These are phyloP conservation scores for Phytopythium litorale DNA, from an alignment of 352 stramenopile genomes.

Conservation along the genomic window DNA sequence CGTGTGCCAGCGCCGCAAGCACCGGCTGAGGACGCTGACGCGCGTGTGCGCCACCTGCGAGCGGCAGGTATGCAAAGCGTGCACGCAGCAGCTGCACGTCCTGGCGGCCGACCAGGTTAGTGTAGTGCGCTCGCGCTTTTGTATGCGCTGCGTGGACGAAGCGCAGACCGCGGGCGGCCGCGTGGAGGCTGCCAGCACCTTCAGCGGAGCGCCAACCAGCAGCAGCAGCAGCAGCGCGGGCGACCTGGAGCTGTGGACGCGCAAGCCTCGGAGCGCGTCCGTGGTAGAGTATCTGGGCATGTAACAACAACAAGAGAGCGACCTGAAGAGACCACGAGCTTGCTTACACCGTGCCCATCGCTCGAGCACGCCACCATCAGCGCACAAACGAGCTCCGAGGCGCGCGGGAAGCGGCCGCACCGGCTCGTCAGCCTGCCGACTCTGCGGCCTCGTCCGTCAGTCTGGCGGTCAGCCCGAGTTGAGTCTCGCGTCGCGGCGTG, in stretches of 20 bases:
- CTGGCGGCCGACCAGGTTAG: not conserved
- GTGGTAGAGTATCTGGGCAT: not conserved
- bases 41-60: not conserved
- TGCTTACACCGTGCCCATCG: no score
- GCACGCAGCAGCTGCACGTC: not conserved
- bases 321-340: no score
- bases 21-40: not conserved
- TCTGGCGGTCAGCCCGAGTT: no score
- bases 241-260: not conserved
- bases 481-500: no score
- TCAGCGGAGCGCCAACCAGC: not conserved
- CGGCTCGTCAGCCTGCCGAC: no score
- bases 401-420: no score
- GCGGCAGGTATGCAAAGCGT: not conserved
- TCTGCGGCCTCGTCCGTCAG: no score
- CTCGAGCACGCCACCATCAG: no score
- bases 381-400: no score
- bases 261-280: not conserved
- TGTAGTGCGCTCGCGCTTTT: not conserved
- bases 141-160: not conserved
- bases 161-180: not conserved
- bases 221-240: not conserved
- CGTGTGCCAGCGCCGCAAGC: not conserved
- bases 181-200: not conserved
- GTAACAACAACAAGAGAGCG: no score